phyloP scores from a whole-genome alignment of 2,329 filamentous ascomycete genomes.

The Cryphonectria japonica region DNA sequence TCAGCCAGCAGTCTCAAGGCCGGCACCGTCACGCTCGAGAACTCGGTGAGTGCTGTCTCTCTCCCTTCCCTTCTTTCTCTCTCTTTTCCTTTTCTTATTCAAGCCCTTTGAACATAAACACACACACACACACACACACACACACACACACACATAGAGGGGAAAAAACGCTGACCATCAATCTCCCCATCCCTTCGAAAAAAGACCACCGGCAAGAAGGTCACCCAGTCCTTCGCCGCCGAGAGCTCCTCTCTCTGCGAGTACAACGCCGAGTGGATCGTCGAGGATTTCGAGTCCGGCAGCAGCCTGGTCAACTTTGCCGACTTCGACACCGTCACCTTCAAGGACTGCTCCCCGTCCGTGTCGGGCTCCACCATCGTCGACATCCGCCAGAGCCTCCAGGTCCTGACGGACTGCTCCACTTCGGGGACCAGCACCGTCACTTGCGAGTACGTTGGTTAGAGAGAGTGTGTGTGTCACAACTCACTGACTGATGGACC shows the following conservation, averaged over 20 bases:
- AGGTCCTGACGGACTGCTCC: conserved; percentile 24
- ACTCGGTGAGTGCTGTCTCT: conserved; percentile 33
- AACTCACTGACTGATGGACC: not conserved
- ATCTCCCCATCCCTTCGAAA: conserved; percentile 19
- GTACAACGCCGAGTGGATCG: conserved; percentile 65
- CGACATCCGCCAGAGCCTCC: conserved; percentile 23
- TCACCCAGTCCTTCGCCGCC: conserved; percentile 52
- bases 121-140: too few relatives aligned
- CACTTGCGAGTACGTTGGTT: conserved; percentile 41
- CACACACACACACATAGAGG: too few relatives aligned
- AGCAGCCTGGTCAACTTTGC: conserved; percentile 46
- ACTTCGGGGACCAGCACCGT: conserved; percentile 23
- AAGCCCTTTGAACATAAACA: too few relatives aligned
- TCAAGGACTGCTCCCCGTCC: conserved; percentile 42
- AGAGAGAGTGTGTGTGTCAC: not conserved
- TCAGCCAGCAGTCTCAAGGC: conserved; percentile 43
- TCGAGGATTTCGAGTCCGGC: conserved; percentile 54
- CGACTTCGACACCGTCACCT: conserved; percentile 50
- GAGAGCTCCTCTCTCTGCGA: conserved; percentile 50
- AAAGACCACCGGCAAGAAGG: conserved; percentile 50
- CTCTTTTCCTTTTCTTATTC: not conserved
- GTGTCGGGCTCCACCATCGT: conserved; percentile 46
- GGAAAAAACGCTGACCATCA: not conserved
- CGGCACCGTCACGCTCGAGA: conserved; percentile 50
- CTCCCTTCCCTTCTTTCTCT: not conserved